Base-by-base conservation (phyloP, 2,329 filamentous ascomycete species). In the Elsinoe arachidis region DNA sequence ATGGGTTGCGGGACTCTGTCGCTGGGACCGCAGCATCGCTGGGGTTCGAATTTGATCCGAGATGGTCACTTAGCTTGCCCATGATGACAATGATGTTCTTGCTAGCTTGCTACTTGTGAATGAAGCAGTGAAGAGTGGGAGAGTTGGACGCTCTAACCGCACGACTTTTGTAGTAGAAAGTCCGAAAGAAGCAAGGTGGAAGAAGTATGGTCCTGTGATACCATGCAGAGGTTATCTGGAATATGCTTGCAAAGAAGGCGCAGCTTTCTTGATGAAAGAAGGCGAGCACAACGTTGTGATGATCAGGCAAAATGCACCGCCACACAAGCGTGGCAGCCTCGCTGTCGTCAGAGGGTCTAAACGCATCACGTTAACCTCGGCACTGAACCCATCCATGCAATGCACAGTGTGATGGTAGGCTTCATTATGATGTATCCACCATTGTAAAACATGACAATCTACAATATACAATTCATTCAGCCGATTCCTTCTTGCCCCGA, bases 301-400 rank as follows among this genome's bases (percentile, higher is more conserved):
- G n/a, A 21, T 53, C 30, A 53, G 49, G 49, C 49, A 53, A 53
- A 51, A 23, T 53, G 49, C 49, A 53, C 49, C 49, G 49, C 49
- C 49, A 53, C 49, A 53, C 49, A 23, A 21, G 30, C 33, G 33
- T 17, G 41, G 38, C 49, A 38, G 19, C 49, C 49, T 51, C 26
- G 41, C 41, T 10, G 30, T 15, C 23, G 15, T 35, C 30, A 30
- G 21, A 23, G 12, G 26, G 19, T 23, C 6, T 47, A 12, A 30
- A 33, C n/a, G n/a, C n/a, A n/a, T n/a, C n/a, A n/a, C n/a, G n/a
- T n/a, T n/a, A n/a, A n/a, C n/a, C n/a, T n/a, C n/a, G n/a, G n/a
- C n/a, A n/a, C n/a, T n/a, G n/a, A n/a, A n/a, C n/a, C n/a, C n/a
- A n/a, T n/a, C n/a, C n/a, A n/a, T n/a, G n/a, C n/a, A n/a, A n/a